Evolutionary conservation across 2,329 filamentous ascomycete genomes (phyloP).

Genomic region (Rutstroemia sp.): DNA sequence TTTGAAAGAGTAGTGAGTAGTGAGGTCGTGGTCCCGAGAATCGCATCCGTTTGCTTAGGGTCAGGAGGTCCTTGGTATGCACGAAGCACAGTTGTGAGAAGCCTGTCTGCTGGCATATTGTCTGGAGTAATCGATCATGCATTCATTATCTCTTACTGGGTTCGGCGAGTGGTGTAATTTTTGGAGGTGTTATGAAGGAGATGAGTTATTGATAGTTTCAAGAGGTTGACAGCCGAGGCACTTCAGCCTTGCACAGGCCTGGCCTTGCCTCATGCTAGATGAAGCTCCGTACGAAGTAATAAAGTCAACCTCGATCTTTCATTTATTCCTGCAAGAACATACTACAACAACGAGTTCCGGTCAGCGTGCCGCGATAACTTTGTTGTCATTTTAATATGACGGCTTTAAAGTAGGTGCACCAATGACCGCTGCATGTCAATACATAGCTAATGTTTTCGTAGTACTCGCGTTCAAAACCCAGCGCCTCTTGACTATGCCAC

Average conservation of each 20-base stretch:
- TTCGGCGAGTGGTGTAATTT: background rate
- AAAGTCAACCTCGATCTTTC: no score
- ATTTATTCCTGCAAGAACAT: no score
- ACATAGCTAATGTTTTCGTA: conserved; percentile 12
- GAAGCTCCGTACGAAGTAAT: no score
- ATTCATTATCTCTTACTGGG: background rate
- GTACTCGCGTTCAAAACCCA: conserved; percentile 20
- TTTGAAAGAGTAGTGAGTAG: conserved; percentile 51
- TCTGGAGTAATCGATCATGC: no score
- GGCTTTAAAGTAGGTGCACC: conserved; percentile 15
- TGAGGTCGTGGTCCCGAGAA: conserved; percentile 45
- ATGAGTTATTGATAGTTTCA: background rate
- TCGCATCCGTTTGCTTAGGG: conserved; percentile 21
- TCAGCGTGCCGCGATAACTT: no score
- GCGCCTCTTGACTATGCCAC: conserved; percentile 45
- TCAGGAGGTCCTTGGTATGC: conserved; percentile 26
- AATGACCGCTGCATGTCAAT: background rate
- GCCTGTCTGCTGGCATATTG: conserved; percentile 27
- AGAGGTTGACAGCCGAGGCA: background rate
- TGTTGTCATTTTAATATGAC: conserved; percentile 5
- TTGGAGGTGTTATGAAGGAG: background rate
- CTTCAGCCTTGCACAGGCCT: background rate
- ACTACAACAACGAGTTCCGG: no score
- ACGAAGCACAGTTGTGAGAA: conserved; percentile 28
- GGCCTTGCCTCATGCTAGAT: background rate